These are phyloP conservation scores for Microbotryum silenes-acaulis DNA, from an alignment of 1,284 basidiomycete species.

Conservation along the genomic window DNA sequence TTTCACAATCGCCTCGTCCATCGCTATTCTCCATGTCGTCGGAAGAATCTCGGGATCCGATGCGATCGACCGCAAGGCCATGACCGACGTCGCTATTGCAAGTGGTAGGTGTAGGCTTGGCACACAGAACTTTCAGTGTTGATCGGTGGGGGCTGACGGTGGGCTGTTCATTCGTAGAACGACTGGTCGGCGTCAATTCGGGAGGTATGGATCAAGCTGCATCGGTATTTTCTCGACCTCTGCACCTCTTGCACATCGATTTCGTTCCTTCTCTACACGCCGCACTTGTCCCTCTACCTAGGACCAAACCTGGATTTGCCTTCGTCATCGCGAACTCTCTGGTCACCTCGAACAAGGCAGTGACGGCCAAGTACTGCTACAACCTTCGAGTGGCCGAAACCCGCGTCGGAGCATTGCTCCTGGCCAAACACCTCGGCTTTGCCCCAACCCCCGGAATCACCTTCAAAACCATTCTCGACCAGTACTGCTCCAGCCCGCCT, in stretches of 20 bases:
- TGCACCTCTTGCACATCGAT: slow-evolving; percentile 33
- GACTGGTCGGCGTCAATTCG: slow-evolving; percentile 51
- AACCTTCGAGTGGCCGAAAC: slow-evolving; percentile 79
- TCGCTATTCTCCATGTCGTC: slow-evolving; percentile 53
- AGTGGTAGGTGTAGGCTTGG: slow-evolving; percentile 45
- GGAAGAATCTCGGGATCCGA: slow-evolving; percentile 59
- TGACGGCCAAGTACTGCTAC: slow-evolving; percentile 66
- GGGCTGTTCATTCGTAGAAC: slow-evolving; percentile 48
- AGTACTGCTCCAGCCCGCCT: slow-evolving; percentile 19
- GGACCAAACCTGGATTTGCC: slow-evolving; percentile 41
- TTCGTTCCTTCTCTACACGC: slow-evolving; percentile 70
- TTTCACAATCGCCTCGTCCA: slow-evolving; percentile 72
- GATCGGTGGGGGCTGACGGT: neutral
- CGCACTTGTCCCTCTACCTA: slow-evolving; percentile 51
- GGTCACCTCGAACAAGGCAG: slow-evolving; percentile 61
- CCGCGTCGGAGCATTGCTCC: slow-evolving; percentile 63
- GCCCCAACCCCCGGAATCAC: slow-evolving; percentile 11
- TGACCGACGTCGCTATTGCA: slow-evolving; percentile 66
- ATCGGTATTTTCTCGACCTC: slow-evolving; percentile 30
- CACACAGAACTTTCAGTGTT: neutral
- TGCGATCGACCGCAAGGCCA: slow-evolving; percentile 56
- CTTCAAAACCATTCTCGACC: slow-evolving; percentile 22
- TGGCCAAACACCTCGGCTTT: slow-evolving; percentile 44
- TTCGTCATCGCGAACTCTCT: slow-evolving; percentile 79
- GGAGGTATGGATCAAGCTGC: slow-evolving; percentile 43